A percentile compares a stretch with the other conserved stretches of the same genome.
phyloP scores from a whole-genome alignment of 202 grass and related monocot species.

The Alloteropsis angusta region DNA sequence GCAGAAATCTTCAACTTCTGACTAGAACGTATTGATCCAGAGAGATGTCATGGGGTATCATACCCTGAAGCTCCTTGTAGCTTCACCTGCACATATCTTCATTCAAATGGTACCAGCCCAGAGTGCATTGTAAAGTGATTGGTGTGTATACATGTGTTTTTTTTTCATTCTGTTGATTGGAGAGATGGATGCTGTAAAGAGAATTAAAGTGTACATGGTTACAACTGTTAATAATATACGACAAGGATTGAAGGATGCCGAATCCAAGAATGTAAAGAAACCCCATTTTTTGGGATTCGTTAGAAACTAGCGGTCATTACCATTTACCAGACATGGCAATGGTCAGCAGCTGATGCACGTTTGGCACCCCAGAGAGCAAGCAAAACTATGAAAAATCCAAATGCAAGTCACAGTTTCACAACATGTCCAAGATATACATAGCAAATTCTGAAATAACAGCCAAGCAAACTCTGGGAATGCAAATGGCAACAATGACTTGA shows the following conservation, averaged over 20 bases:
- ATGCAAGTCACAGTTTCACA: background rate
- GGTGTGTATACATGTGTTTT: constrained; percentile 1
- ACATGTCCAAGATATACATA: background rate
- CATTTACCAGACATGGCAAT: background rate
- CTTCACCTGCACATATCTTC: too few species aligned
- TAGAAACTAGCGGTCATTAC: background rate
- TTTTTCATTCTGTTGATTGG: background rate
- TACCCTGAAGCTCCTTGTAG: background rate
- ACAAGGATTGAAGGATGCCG: background rate
- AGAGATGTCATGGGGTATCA: background rate
- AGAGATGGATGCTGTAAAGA: constrained; percentile 10
- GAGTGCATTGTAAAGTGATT: constrained; percentile 10
- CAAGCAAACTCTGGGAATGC: background rate
- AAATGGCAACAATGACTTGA: background rate
- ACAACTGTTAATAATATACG: background rate
- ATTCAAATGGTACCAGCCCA: background rate
- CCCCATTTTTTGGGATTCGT: background rate
- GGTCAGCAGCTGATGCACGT: background rate
- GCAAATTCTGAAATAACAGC: background rate
- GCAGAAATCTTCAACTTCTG: constrained; percentile 8
- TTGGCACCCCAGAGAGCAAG: background rate
- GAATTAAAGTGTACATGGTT: background rate
- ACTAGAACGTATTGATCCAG: constrained; percentile 7
- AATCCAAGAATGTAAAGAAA: background rate
- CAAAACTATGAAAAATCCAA: background rate